These are phyloP conservation scores for Xerocomus spinulosus DNA, from an alignment of 768 basidiomycete genomes.

Conservation along the genomic window DNA sequence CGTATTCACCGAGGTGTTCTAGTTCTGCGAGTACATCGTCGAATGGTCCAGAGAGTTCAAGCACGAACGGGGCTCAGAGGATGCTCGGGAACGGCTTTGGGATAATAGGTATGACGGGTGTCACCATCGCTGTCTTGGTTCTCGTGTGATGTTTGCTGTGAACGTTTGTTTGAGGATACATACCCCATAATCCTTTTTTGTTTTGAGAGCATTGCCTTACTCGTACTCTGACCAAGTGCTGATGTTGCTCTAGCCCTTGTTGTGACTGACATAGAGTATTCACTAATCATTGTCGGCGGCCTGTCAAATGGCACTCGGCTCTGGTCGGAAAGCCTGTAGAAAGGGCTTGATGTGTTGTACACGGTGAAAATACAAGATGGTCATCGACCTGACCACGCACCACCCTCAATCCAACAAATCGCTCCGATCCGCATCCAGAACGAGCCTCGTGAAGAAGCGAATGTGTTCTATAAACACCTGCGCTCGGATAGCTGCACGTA, in stretches of 20 bases:
- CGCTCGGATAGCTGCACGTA: not conserved
- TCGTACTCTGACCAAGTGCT: no score
- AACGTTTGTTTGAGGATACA: no score
- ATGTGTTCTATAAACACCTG: not conserved
- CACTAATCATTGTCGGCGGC: no score
- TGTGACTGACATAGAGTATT: no score
- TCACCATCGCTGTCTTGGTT: not conserved
- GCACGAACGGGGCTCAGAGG: not conserved
- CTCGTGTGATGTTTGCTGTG: constrained; percentile 1
- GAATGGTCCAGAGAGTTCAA: not conserved
- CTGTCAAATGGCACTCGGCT: no score
- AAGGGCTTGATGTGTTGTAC: no score
- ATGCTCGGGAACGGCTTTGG: not conserved
- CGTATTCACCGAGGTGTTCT: not conserved
- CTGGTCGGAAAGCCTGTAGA: not conserved
- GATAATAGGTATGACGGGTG: not conserved
- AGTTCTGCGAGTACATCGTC: not conserved
- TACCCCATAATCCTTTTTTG: no score
- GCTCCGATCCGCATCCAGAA: not conserved
- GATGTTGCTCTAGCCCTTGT: no score
- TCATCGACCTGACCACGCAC: no score
- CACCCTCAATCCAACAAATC: not conserved
- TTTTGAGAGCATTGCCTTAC: no score
- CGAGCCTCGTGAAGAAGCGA: not conserved
- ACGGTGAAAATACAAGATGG: no score